Percentiles rank a stretch among this genome's conserved stretches.
These are phyloP conservation scores for Dactylellina haptotyla DNA, from an alignment of 2,329 filamentous ascomycete genomes.

Conservation along the genomic window DNA sequence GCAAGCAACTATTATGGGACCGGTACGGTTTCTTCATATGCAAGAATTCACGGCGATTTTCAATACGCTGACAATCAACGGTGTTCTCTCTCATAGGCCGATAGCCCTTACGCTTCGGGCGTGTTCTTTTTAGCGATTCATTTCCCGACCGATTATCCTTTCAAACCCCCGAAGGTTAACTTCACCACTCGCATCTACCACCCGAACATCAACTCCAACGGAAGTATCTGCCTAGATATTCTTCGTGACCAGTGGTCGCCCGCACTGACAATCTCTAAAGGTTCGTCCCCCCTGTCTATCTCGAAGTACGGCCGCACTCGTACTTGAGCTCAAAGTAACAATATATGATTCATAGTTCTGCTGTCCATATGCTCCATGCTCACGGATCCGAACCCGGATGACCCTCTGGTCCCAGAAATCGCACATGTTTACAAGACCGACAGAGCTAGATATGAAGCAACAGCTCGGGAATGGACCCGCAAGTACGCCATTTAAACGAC, in stretches of 20 bases:
- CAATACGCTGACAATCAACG: slow-evolving; percentile 37
- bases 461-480: slow-evolving; percentile 96
- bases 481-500: slow-evolving; percentile 89
- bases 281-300: slow-evolving; percentile 66
- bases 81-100: slow-evolving; percentile 71
- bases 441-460: slow-evolving; percentile 92
- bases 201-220: slow-evolving; percentile 99
- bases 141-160: slow-evolving; percentile 99
- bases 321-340: neutral
- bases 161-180: slow-evolving; percentile 99
- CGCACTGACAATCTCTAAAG: slow-evolving; percentile 97
- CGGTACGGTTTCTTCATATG: slow-evolving; percentile 67
- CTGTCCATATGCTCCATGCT: slow-evolving; percentile 99
- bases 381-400: slow-evolving; percentile 98
- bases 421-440: slow-evolving; percentile 99
- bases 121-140: slow-evolving; percentile 99
- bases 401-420: slow-evolving; percentile 97
- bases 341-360: slow-evolving; percentile 71
- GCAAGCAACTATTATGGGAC: slow-evolving; percentile 99
- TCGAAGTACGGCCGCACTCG: neutral
- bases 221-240: slow-evolving; percentile 98
- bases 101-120: slow-evolving; percentile 96
- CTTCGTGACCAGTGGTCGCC: slow-evolving; percentile 99
- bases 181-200: slow-evolving; percentile 99
- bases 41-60: neutral